These are phyloP conservation scores for Lathyrus aphaca DNA, from an alignment of 306 rosid genomes.

Conservation along the genomic window DNA sequence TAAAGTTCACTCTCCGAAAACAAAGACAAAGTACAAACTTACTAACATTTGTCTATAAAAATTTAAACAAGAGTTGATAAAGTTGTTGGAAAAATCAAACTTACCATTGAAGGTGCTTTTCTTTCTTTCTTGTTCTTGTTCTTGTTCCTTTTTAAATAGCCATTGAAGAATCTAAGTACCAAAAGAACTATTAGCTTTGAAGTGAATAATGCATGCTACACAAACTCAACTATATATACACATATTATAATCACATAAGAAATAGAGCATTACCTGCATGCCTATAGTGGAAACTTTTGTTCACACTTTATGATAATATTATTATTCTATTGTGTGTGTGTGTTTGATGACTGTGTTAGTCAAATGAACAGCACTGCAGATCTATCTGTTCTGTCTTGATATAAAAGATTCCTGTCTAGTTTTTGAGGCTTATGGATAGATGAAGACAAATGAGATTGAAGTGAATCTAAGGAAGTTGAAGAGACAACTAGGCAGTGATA, in stretches of 20 bases:
- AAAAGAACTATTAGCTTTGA: constrained; percentile 41
- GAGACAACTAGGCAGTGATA: constrained; percentile 83
- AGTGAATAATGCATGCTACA: constrained; percentile 45
- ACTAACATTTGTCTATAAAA: not conserved
- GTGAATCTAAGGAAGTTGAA: constrained; percentile 67
- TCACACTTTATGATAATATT: constrained; percentile 29
- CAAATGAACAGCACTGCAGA: constrained; percentile 63
- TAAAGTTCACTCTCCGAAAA: not conserved
- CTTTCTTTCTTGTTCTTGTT: constrained; percentile 50
- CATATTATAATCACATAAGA: constrained; percentile 36
- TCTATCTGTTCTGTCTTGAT: constrained; percentile 66
- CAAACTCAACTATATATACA: constrained; percentile 40
- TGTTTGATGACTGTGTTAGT: constrained; percentile 49
- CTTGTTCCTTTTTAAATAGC: constrained; percentile 52
- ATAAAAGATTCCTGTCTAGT: constrained; percentile 74
- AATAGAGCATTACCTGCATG: constrained; percentile 49
- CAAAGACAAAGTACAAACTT: not conserved
- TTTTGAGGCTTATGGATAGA: constrained; percentile 46
- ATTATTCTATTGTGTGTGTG: constrained; percentile 5
- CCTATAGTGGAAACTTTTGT: constrained; percentile 35
- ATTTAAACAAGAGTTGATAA: no score
- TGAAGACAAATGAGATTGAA: constrained; percentile 67
- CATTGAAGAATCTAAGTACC: constrained; percentile 60
- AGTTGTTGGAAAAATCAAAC: constrained; percentile 14
- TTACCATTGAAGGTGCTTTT: constrained; percentile 54